Conservation (phyloP, 2,329 filamentous ascomycete species). For the Pestalotiopsis sp. region DNA sequence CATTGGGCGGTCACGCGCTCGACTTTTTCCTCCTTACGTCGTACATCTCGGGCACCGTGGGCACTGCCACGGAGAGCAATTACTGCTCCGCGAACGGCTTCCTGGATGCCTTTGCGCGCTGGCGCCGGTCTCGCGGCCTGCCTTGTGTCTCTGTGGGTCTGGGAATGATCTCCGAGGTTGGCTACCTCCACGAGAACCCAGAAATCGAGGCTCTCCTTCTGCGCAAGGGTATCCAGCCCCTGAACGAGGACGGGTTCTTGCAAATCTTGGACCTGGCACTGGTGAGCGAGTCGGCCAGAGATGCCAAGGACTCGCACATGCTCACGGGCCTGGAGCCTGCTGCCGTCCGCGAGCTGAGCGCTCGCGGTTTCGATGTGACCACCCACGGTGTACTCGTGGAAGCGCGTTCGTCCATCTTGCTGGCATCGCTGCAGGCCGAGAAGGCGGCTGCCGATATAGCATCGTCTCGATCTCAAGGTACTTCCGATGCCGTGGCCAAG, state of each 20-base stretch:
- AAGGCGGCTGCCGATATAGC: not conserved
- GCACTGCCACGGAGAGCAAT: conserved; percentile 23
- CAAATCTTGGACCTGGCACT: conserved; percentile 15
- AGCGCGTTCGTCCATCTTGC: conserved; percentile 11
- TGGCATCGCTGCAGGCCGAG: conserved; percentile 3
- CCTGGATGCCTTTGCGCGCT: conserved; percentile 28
- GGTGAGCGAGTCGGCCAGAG: conserved; percentile 20
- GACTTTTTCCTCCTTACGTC: conserved; percentile 38
- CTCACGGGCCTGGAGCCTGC: conserved; percentile 20
- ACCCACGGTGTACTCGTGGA: conserved; percentile 14
- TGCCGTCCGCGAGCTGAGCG: conserved; percentile 1
- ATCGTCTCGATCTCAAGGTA: not conserved
- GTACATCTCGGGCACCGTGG: conserved; percentile 28
- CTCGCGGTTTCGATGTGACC: conserved; percentile 19
- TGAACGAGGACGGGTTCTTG: conserved; percentile 32
- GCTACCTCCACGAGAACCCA: conserved; percentile 32
- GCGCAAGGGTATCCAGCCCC: conserved; percentile 19
- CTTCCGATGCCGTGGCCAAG: not conserved
- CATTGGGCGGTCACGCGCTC: conserved; percentile 15
- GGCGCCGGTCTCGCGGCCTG: conserved; percentile 24
- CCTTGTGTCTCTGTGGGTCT: conserved; percentile 23
- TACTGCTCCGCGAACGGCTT: conserved; percentile 35
- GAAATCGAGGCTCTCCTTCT: conserved; percentile 20
- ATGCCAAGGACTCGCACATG: conserved; percentile 20
- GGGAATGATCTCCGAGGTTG: conserved; percentile 29